Base-by-base conservation (phyloP, 305 asterid genomes). In the Plantago lanceolata region DNA sequence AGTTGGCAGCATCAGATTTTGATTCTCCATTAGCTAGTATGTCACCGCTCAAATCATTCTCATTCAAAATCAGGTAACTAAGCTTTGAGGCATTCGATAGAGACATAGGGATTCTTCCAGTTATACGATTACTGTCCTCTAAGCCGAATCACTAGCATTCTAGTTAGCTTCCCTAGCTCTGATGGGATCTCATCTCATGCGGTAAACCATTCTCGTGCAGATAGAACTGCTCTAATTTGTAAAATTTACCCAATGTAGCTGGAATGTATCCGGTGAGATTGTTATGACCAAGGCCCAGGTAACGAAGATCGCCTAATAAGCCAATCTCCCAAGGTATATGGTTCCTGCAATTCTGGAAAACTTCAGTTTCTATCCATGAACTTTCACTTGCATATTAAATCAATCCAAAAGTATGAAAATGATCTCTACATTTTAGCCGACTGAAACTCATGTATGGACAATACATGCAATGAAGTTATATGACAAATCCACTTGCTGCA, bases 261-360 rank as follows among this genome's bases (percentile, higher is more conserved):
- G 76, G 78, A 48, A 78, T 59, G 19, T 58, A 53, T 14, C 80
- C 73, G 9, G 83, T 78, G 4, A 71, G 69, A 63, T 78, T 75
- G 64, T 71, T 75, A 54, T 74, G 52, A n/a, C 37, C 51, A n/a
- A 78, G 63, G 55, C 63, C 68, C 71, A 71, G 54, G 17, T 31
- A 3, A 9, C 44, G 48, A 48, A 75, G 81, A 57, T 75, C 62
- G 54, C 51, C 64, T 17, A 78, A 26, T 2, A 31, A 43, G 21
- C 80, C 81, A 43, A 78, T 76, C 77, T 75, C 72, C 40, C 43
- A 51, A 0, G 80, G 80, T 53, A 75, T 68, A n/a, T n/a, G 60
- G 45, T 63, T 45, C 80, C 78, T 31, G 72, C 56, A 19, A 12
- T 20, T 53, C 13, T 0, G 7, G 7, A 31, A 31, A 8, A 5